phyloP scores from a whole-genome alignment of 192 early-diverging fungal species.

The Entomortierella beljakovae region DNA sequence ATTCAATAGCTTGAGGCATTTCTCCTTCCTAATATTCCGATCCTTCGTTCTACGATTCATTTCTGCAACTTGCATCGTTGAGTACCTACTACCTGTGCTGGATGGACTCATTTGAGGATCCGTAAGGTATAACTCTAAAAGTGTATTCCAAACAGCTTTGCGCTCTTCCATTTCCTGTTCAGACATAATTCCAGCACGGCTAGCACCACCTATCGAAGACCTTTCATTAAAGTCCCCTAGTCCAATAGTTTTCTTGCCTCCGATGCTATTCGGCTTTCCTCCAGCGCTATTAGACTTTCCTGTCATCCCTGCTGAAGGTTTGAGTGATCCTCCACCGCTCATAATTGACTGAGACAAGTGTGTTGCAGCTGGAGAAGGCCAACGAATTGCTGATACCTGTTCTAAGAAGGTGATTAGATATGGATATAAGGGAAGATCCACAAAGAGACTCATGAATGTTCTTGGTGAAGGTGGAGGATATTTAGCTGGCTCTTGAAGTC shows the following conservation, averaged over 20 bases:
- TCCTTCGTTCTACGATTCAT: slow-evolving; percentile 53
- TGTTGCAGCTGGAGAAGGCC: slow-evolving; percentile 53
- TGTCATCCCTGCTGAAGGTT: slow-evolving; percentile 1
- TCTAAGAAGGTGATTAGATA: slow-evolving; percentile 90
- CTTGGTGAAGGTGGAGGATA: slow-evolving; percentile 66
- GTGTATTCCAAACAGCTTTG: slow-evolving; percentile 88
- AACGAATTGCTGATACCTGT: slow-evolving; percentile 81
- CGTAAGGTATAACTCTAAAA: slow-evolving; percentile 87
- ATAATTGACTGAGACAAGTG: slow-evolving; percentile 10
- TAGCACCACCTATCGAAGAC: slow-evolving; percentile 42
- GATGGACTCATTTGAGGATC: slow-evolving; percentile 29
- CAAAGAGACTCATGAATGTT: slow-evolving; percentile 92
- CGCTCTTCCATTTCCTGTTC: slow-evolving; percentile 70
- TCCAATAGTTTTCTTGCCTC: slow-evolving; percentile 8
- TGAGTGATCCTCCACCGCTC: slow-evolving; percentile 21
- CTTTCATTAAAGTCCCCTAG: slow-evolving; percentile 19
- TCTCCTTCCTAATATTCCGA: slow-evolving; percentile 57
- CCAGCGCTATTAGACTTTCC: slow-evolving; percentile 10
- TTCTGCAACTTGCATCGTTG: slow-evolving; percentile 40
- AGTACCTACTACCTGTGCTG: slow-evolving; percentile 4
- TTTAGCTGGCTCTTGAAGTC: slow-evolving; percentile 18
- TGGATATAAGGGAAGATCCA: slow-evolving; percentile 81
- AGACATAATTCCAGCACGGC: slow-evolving; percentile 1
- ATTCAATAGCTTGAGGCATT: slow-evolving; percentile 77
- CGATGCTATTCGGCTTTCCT: slow-evolving; percentile 8